These are phyloP conservation scores for Vitis riparia DNA, from an alignment of 164 flowering plant genomes.

Conservation along the genomic window DNA sequence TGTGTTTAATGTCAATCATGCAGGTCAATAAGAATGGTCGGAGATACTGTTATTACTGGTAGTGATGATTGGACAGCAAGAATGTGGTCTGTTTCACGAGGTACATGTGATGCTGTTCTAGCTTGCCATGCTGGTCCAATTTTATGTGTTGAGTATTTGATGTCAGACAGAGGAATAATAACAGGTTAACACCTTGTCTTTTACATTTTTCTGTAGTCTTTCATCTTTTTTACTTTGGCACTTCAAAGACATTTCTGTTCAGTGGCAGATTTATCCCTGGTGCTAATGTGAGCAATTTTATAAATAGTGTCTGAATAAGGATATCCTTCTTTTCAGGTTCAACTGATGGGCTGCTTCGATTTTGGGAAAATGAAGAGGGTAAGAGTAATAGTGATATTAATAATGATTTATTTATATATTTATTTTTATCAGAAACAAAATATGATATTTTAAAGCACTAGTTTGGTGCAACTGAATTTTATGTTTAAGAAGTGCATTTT, in stretches of 20 bases:
- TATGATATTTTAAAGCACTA: background rate
- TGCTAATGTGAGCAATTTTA: background rate
- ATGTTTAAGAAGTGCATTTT: too few species aligned
- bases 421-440: background rate
- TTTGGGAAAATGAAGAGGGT: slow-evolving; percentile 98
- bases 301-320: slow-evolving; percentile 6
- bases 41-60: slow-evolving; percentile 87
- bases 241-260: background rate
- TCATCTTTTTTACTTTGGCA: background rate
- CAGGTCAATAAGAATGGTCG: slow-evolving; percentile 97
- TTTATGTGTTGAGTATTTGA: slow-evolving; percentile 78
- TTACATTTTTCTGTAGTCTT: slow-evolving; percentile 1
- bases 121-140: slow-evolving; percentile 98
- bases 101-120: slow-evolving; percentile 93
- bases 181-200: slow-evolving; percentile 55
- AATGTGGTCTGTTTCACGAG: slow-evolving; percentile 93
- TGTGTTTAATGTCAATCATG: slow-evolving; percentile 13
- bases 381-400: slow-evolving; percentile 13
- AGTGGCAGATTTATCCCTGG: background rate
- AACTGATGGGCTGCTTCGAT: slow-evolving; percentile 86
- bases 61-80: slow-evolving; percentile 99
- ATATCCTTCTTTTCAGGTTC: slow-evolving; percentile 61
- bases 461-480: too few species aligned
- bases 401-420: too few species aligned
- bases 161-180: slow-evolving; percentile 76